These are phyloP conservation scores for Periglandula ipomoeae DNA, from an alignment of 2,329 filamentous ascomycete genomes.

Conservation along the genomic window DNA sequence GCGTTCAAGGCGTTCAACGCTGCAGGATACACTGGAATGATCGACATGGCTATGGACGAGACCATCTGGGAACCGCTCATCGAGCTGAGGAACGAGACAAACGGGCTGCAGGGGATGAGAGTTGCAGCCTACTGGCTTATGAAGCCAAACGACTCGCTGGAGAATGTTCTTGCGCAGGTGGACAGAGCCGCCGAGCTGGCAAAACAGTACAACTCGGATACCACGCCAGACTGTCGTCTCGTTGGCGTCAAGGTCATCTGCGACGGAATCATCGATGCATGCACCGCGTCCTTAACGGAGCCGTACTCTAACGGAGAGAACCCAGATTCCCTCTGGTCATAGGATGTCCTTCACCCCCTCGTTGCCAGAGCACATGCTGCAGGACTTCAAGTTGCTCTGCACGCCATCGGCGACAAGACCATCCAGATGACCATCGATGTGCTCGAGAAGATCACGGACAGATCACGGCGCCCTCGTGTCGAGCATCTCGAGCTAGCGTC, in stretches of 20 bases:
- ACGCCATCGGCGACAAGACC: constrained; percentile 56
- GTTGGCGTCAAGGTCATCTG: constrained; percentile 57
- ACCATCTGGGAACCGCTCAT: constrained; percentile 42
- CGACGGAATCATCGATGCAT: constrained; percentile 57
- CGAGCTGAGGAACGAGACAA: constrained; percentile 29
- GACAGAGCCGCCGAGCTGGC: constrained; percentile 38
- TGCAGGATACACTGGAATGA: constrained; percentile 44
- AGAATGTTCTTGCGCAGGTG: constrained; percentile 35
- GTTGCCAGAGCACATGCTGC: constrained; percentile 43
- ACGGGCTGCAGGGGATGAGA: constrained; percentile 26
- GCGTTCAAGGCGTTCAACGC: constrained; percentile 41
- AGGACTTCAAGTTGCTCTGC: constrained; percentile 52
- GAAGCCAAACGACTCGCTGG: constrained; percentile 33
- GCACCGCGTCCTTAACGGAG: constrained; percentile 50
- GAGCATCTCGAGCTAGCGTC: constrained; percentile 56
- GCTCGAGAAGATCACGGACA: constrained; percentile 33
- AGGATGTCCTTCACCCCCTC: constrained; percentile 40
- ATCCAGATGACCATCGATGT: constrained; percentile 48
- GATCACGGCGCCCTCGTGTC: constrained; percentile 47
- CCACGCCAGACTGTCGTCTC: constrained; percentile 34
- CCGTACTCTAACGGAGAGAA: constrained; percentile 44
- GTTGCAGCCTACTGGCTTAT: constrained; percentile 50
- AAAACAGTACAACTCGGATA: constrained; percentile 22
- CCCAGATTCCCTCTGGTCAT: constrained; percentile 45
- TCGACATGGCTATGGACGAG: constrained; percentile 56